Conservation (phyloP, 192 early-diverging fungal species). For the Entomortierella beljakovae region DNA sequence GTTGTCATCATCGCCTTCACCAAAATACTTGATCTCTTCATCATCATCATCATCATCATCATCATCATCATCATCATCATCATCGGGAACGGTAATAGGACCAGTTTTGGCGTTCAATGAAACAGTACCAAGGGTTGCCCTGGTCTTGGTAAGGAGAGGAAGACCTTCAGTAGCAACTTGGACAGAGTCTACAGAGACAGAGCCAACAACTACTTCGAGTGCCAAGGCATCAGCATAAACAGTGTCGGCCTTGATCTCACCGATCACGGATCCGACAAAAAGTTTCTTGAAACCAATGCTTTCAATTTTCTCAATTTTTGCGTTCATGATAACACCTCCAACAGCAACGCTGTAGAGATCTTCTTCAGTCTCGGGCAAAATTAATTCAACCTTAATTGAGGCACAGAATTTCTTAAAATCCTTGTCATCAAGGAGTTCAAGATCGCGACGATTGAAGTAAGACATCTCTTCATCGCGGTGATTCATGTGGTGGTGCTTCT, state of each 20-base stretch:
- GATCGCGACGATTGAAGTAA: conserved; percentile 5
- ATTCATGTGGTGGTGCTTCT: conserved; percentile 21
- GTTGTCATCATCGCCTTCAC: conserved; percentile 1
- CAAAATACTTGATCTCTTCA: not conserved
- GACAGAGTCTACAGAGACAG: conserved; percentile 10
- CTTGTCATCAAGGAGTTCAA: not conserved
- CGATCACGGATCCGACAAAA: conserved; percentile 10
- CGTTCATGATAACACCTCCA: conserved; percentile 15
- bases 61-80: conserved; percentile 12
- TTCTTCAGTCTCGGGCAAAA: conserved; percentile 10
- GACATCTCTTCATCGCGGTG: conserved; percentile 5
- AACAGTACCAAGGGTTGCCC: not conserved
- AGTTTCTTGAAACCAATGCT: conserved; percentile 2
- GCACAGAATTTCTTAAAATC: conserved; percentile 23
- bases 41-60: not conserved
- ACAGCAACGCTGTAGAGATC: conserved; percentile 7
- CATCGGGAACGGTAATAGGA: conserved; percentile 4
- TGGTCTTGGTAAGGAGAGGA: conserved; percentile 1
- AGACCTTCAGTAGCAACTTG: conserved; percentile 1
- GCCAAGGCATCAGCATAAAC: conserved; percentile 17
- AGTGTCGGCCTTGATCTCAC: conserved; percentile 19
- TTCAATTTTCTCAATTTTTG: conserved; percentile 1
- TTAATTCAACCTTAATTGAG: conserved; percentile 13
- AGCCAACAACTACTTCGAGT: conserved; percentile 4
- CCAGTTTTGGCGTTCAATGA: conserved; percentile 6